Evolutionary conservation across 2,329 filamentous ascomycete species (phyloP), one percentile per base, ranked within the genome.

Genomic region (Alternaria brassicae): DNA sequence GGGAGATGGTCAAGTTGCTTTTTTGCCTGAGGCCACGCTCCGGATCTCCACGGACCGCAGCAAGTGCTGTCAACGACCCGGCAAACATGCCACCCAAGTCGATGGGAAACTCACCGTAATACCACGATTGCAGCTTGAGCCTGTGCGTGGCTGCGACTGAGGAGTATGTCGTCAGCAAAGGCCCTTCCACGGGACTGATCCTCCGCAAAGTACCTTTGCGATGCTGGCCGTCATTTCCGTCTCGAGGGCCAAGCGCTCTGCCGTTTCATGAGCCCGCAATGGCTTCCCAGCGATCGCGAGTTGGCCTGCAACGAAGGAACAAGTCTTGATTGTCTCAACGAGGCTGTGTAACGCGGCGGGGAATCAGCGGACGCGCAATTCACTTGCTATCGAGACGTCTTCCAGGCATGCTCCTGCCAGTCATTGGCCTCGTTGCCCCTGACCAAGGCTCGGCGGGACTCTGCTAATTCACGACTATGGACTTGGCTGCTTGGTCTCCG

Each of bases 381-480:
- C 37, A 23, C 47, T 56, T 40, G 57, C 40, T 32, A 47, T 60
- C 54, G 51, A 48, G 53, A 48, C 21, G 42, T 59, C 36, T 40
- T 51, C 51, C 21, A 49, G 51, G 30, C 17, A 40, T 45, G 47
- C 54, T 50, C 51, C 62, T 56, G 58, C 59, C 64, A 66, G 49
- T 66, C 34, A 65, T 66, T 63, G 57, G 59, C 37, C 51, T 49
- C 21, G 27, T 34, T 63, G 53, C 72, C 74, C 73, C 72, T 73
- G 66, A 71, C 73, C 73, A 76, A 75, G 73, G 56, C 72, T 76
- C 48, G 73, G 72, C 73, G 63, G 54, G 65, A 61, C 67, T 68
- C 66, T 73, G 69, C 65, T 58, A 65, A 69, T 69, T 66, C 62
- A 62, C 53, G 42, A 59, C 53, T 53, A 47, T 57, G 55, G 54